These are phyloP conservation scores for Arabis hirsuta DNA, from an alignment of 345 rosid genomes.

Conservation along the genomic window DNA sequence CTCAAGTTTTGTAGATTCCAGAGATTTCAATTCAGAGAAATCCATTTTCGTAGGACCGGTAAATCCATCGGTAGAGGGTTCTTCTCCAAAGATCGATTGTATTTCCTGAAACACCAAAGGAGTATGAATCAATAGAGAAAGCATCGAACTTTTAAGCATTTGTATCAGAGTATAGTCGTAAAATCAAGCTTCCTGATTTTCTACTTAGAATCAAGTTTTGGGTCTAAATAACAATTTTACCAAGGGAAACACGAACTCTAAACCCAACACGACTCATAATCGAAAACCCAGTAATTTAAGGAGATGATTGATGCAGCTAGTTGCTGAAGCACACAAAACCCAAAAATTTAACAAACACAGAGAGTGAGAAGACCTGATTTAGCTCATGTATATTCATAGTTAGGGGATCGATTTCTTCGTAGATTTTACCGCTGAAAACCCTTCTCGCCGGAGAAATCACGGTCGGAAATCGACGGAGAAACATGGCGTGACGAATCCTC, in stretches of 20 bases:
- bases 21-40: slow-evolving; percentile 38
- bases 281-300: not conserved
- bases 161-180: too few relatives aligned
- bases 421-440: slow-evolving; percentile 43
- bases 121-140: slow-evolving; percentile 7
- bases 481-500: slow-evolving; percentile 41
- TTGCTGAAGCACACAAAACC: not conserved
- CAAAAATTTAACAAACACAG: not conserved
- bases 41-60: slow-evolving; percentile 44
- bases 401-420: slow-evolving; percentile 36
- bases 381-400: slow-evolving; percentile 49
- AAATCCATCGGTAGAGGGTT: slow-evolving; percentile 57
- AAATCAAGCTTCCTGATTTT: not conserved
- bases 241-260: not conserved
- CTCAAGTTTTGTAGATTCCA: slow-evolving; percentile 25
- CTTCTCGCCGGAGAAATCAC: slow-evolving; percentile 45
- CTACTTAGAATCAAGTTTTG: slow-evolving; percentile 21
- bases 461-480: slow-evolving; percentile 51
- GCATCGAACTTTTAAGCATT: not conserved
- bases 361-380: slow-evolving; percentile 53
- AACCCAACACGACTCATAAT: not conserved
- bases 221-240: too few relatives aligned
- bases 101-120: slow-evolving; percentile 62
- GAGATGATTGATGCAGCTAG: slow-evolving; percentile 1
- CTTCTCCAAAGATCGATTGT: slow-evolving; percentile 80